Conservation (phyloP, 345 rosid genomes). For the Gossypium australe region DNA sequence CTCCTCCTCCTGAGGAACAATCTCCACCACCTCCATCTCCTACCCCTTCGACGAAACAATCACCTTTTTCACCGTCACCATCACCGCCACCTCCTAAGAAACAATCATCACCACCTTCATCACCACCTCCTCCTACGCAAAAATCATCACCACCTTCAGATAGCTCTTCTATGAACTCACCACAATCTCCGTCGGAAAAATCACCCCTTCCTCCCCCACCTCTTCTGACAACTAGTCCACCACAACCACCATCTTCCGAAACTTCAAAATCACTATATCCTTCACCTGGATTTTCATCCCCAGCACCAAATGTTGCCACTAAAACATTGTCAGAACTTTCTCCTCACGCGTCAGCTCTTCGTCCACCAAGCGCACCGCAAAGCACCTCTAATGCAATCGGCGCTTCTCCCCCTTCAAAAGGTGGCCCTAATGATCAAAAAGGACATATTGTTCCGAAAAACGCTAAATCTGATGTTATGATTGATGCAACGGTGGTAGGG, state of each 20-base stretch:
- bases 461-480: constrained; percentile 14
- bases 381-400: constrained; percentile 7
- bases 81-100: constrained; percentile 4
- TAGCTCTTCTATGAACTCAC: too few relatives aligned
- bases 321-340: neutral
- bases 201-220: neutral
- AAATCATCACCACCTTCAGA: too few relatives aligned
- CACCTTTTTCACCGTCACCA: neutral
- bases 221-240: neutral
- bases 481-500: constrained; percentile 42
- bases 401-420: constrained; percentile 1
- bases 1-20: constrained; percentile 1
- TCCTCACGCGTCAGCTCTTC: neutral
- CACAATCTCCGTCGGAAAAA: too few relatives aligned
- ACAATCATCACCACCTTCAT: constrained; percentile 7
- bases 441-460: neutral
- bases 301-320: neutral
- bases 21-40: constrained; percentile 17
- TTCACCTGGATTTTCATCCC: constrained; percentile 17
- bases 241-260: constrained; percentile 16
- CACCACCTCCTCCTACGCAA: neutral
- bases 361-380: constrained; percentile 8
- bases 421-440: constrained; percentile 1
- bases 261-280: constrained; percentile 16
- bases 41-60: neutral